Base-by-base conservation (phyloP, 1,139 yeast species). In the Zygoascus sp. region DNA sequence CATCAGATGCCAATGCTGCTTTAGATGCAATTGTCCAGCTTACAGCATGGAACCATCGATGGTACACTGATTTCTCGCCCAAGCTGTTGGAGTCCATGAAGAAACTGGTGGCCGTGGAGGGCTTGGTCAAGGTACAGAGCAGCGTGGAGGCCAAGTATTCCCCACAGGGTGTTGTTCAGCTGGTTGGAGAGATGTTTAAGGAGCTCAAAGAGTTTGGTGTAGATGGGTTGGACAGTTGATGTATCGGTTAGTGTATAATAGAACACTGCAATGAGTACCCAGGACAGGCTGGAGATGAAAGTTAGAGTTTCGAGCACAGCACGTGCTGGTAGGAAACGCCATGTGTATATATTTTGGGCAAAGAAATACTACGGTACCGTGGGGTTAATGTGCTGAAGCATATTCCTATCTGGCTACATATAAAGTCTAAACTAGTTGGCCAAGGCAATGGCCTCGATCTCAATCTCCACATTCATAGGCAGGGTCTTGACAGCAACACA, bases 31-130 rank as follows among this genome's bases (percentile, higher is more conserved):
- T 82, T 50, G 87, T 89, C 43, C 84, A 83, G 58, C 70, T 92
- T 49, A 71, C 84, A 32, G 95, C 95, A 17, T 92, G 97, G 97
- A 86, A 89, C 62, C 97, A 89, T 66, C 80, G 98, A 62, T 94
- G 98, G 98, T 94, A 92, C 67, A 78, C 81, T 54, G 96, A 90
- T 56, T 90, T 89, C 59, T 82, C 95, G 8, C 87, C 94, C 22
- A 72, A 73, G 42, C 71, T 88, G 48, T 63, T 82, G 17, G 65
- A 69, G 28, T 72, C 80, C 1, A 67, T 89, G 49, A 70, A 79
- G 36, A 78, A 74, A 47, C 71, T 87, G 52, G 81, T 87, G 25
- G 79, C 80, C 23, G 83, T 81, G 58, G 89, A 86, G 59, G 96
- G 96, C 0, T 68, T 83, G 38, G 79, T 84, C 40, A 87, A 85